phyloP scores from a whole-genome alignment of 2,329 filamentous ascomycete species.

The Polytolypa hystricis region DNA sequence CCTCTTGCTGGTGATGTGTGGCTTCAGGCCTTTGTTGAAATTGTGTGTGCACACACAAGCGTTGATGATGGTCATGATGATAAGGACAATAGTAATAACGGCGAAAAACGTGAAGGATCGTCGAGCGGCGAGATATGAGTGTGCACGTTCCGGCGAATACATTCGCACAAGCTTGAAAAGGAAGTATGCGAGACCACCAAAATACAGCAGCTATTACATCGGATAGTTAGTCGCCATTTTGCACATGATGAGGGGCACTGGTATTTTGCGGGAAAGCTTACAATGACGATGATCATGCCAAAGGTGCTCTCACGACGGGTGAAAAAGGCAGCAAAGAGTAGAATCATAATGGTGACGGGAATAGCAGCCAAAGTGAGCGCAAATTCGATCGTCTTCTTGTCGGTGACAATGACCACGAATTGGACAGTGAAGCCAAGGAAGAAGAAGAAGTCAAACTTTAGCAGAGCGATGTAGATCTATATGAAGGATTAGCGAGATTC shows the following conservation, averaged over 20 bases:
- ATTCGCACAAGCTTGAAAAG: slow-evolving; percentile 97
- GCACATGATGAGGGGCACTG: background rate
- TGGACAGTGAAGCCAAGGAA: slow-evolving; percentile 98
- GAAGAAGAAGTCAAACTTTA: slow-evolving; percentile 99
- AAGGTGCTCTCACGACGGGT: slow-evolving; percentile 69
- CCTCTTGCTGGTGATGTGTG: slow-evolving; percentile 59
- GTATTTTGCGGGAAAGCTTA: slow-evolving; percentile 24
- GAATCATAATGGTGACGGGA: slow-evolving; percentile 79
- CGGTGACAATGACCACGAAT: slow-evolving; percentile 83
- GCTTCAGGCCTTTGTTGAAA: slow-evolving; percentile 81
- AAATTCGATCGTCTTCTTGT: slow-evolving; percentile 60
- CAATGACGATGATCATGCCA: slow-evolving; percentile 68
- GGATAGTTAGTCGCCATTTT: slow-evolving; percentile 1
- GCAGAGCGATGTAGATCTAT: slow-evolving; percentile 89
- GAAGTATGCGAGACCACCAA: slow-evolving; percentile 86
- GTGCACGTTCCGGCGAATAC: slow-evolving; percentile 54
- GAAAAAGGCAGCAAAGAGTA: slow-evolving; percentile 74
- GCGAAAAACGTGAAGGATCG: slow-evolving; percentile 88
- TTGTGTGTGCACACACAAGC: slow-evolving; percentile 81
- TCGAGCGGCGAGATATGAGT: slow-evolving; percentile 64
- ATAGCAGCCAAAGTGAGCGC: slow-evolving; percentile 80
- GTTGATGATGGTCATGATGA: slow-evolving; percentile 78
- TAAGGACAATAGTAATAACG: slow-evolving; percentile 78
- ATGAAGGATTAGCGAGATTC: background rate
- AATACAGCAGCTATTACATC: slow-evolving; percentile 56